Base-by-base conservation (phyloP, 2,329 filamentous ascomycete species). In the Zymoseptoria crescenta region DNA sequence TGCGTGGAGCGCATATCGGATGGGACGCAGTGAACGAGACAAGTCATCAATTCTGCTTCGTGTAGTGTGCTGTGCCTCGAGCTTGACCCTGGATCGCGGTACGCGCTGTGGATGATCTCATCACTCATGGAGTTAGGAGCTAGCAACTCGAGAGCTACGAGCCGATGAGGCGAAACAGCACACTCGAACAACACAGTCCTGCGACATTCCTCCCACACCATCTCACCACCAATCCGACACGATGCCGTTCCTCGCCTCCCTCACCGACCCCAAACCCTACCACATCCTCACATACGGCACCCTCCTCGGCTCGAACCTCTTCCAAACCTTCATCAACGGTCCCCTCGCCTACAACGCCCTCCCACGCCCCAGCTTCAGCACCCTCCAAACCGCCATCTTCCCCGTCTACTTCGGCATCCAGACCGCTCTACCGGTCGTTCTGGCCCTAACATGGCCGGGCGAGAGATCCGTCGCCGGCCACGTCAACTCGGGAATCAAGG, bases 321-420 rank as follows among this genome's bases (percentile, higher is more conserved):
- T 91, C 76, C 91, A 97, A 73, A 87, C 88, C 57, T 96, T 96
- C 75, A 77, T 87, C 60, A 79, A 77, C 55, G 85, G 91, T 59
- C 84, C 91, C 56, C 79, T 92, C 57, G 86, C 90, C 68, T 96
- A 88, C 80, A 86, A 82, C 70, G 81, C 83, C 9, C 84, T 96
- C 45, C 85, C 90, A 27, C 85, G 90, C 27, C 84, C 89, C 0
- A 85, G 90, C 71, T 97, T 99, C 78, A 84, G 87, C 27, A 80
- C 85, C 19, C 82, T 96, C 30, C 93, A 96, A 75, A 81, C 85
- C 65, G 84, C 84, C 63, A 83, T 92, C 56, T 96, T 96, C 77
- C 91, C 91, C 35, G 81, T 90, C 68, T 99, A 96, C 80, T 97
- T 97, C 74, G 80, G 83, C 52, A 78, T 97, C 59, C 93, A 97